Evolutionary conservation across 768 basidiomycete species (phyloP), one percentile per base, ranked within the genome.

Genomic region (Kwoniella pini): DNA sequence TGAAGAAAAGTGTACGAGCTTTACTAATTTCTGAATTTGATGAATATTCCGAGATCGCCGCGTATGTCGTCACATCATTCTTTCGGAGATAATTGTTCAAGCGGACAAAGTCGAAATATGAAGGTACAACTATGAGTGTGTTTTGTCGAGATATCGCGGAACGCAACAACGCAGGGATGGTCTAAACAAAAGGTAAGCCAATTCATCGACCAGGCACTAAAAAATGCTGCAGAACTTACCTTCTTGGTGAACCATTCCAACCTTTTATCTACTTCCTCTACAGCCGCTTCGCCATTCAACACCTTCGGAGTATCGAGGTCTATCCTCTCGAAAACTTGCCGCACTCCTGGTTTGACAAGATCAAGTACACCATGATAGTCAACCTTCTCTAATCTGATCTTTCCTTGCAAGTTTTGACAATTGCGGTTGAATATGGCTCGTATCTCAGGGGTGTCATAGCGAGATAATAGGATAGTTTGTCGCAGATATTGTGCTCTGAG

Each of bases 61-160:
- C 80, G 74, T 89, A 95, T 1, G 86, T 84, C 31, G 90, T 82
- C 15, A 85, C 84, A 11, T 83, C 81, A 59, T 83, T 80, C 77
- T 89, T 91, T 54, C 86, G 84, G 80, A 97, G 86, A 79, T 90
- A 82, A 61, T 93, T 92, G 60, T 89, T 88, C 9, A 99, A 82
- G 21, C 92, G 85, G 58, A 97, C 90, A 75, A 94, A 98, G 79
- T 98, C 96, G 75, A 95, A 94, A 52, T 94, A 97, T 0, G 91
- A 94, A 0, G 96, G 93, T 17, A 99, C 81, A 75, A 97, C 90
- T 64, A 98, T 83, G 51, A 87, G 83, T 0, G 93, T 92, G 75
- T 92, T 91, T 26, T 85, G 82, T 65, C 92, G 91, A 79, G 91
- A 89, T 4, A 98, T 91, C 0, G 96, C 96, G 1, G 94, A 97